A percentile compares a stretch with the other conserved stretches of the same genome.
Evolutionary conservation across 176 grass and related monocot species (phyloP).

Genomic region (Bothriochloa decipiens): DNA sequence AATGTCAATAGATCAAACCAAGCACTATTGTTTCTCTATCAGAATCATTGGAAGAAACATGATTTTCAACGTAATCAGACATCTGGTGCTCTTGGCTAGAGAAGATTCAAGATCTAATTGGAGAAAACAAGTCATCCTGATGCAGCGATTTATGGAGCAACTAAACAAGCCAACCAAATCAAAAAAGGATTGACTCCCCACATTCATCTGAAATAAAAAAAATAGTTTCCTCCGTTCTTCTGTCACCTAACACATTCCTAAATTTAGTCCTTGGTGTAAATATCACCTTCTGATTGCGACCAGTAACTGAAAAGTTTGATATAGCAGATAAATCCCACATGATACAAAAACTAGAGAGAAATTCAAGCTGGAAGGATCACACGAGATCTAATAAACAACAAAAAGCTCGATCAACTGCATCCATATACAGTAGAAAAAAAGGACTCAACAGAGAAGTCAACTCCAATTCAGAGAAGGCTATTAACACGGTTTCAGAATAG

Average conservation of each 20-base stretch:
- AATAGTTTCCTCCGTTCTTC: not conserved
- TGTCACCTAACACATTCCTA: constrained; percentile 23
- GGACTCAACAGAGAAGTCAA: constrained; percentile 16
- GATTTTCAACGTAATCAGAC: not conserved
- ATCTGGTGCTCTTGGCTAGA: constrained; percentile 7
- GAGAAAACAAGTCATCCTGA: not conserved
- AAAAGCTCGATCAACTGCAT: not conserved
- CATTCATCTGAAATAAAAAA: constrained; percentile 6
- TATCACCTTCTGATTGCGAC: not conserved
- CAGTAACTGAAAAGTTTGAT: not conserved
- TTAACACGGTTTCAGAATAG: constrained; percentile 34
- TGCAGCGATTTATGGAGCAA: not conserved
- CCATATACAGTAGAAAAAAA: not conserved
- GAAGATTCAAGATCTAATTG: not conserved
- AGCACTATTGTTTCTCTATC: not conserved
- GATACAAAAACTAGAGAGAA: not conserved
- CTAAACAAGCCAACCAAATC: not conserved
- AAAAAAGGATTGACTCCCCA: not conserved
- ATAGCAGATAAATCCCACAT: not conserved
- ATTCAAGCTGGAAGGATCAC: constrained; percentile 24
- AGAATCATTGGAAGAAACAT: not conserved
- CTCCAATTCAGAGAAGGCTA: constrained; percentile 34
- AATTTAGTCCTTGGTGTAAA: not conserved
- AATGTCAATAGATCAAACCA: not conserved
- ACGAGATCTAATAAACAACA: constrained; percentile 12